Conservation (phyloP, 106 monocot species). For the Dendrobium catenatum region DNA sequence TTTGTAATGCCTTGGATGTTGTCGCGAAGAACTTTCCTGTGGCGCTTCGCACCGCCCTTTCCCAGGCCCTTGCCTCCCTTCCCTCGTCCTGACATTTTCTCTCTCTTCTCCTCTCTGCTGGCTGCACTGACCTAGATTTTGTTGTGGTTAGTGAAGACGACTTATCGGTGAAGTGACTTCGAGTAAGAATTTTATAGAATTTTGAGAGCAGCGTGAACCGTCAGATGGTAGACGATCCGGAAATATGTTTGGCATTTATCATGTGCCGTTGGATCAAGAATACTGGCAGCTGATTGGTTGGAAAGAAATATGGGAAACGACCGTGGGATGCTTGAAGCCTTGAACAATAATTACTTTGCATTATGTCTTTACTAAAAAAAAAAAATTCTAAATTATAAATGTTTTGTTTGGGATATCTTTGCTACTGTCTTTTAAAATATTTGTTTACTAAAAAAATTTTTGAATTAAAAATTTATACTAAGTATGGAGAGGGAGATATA, state of each 20-base stretch:
- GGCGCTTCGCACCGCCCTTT: slow-evolving; percentile 13
- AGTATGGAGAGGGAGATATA: too few relatives aligned
- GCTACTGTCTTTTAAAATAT: too few relatives aligned
- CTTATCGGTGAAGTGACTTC: not conserved
- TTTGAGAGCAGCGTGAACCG: not conserved
- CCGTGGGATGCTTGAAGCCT: not conserved
- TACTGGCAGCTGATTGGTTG: not conserved
- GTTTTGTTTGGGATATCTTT: too few relatives aligned
- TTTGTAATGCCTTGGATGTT: slow-evolving; percentile 15
- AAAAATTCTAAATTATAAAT: too few relatives aligned
- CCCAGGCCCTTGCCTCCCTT: slow-evolving; percentile 2
- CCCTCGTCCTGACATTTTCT: slow-evolving; percentile 8
- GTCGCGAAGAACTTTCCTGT: slow-evolving; percentile 13
- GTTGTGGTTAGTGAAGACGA: not conserved
- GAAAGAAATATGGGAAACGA: not conserved
- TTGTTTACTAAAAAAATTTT: too few relatives aligned
- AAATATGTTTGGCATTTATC: not conserved
- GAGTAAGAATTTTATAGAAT: not conserved
- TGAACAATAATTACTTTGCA: too few relatives aligned
- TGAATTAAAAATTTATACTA: too few relatives aligned
- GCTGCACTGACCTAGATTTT: not conserved
- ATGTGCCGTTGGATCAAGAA: not conserved
- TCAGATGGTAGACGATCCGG: not conserved
- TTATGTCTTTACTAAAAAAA: too few relatives aligned
- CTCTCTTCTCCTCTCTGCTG: not conserved